phyloP scores from a whole-genome alignment of 2,329 filamentous ascomycete species.

The Metarhizium anisopliae region DNA sequence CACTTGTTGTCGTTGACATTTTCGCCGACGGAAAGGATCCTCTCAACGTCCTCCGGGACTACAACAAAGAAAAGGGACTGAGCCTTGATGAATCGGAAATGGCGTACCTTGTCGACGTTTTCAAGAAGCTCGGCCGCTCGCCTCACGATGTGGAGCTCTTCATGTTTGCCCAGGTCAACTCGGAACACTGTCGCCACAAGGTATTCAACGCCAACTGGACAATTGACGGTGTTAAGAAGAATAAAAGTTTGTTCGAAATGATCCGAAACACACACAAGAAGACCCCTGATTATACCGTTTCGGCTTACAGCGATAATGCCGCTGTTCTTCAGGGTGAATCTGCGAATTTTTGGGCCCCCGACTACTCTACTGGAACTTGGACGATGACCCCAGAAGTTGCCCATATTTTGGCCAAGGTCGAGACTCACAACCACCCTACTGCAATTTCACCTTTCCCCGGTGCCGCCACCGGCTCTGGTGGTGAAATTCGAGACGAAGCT shows the following conservation, averaged over 20 bases:
- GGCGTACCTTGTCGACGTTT: conserved; percentile 74
- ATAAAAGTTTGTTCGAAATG: conserved; percentile 84
- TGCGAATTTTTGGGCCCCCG: conserved; percentile 67
- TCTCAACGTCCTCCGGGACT: conserved; percentile 64
- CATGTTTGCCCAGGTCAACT: conserved; percentile 99
- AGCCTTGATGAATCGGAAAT: conserved; percentile 85
- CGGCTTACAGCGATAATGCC: conserved; percentile 95
- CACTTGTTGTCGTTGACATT: conserved; percentile 69
- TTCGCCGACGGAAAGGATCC: conserved; percentile 57
- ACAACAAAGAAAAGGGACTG: conserved; percentile 76
- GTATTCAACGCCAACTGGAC: conserved; percentile 97
- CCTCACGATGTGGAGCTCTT: conserved; percentile 92
- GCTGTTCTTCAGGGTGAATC: conserved; percentile 56
- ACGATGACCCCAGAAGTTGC: conserved; percentile 76
- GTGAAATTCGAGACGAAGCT: conserved; percentile 92
- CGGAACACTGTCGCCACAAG: conserved; percentile 80
- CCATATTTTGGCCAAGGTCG: conserved; percentile 86
- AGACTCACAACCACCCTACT: conserved; percentile 96
- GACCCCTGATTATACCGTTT: conserved; percentile 75
- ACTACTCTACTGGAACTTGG: conserved; percentile 81
- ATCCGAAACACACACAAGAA: conserved; percentile 90
- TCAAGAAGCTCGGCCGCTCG: conserved; percentile 38
- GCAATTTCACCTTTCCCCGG: conserved; percentile 90
- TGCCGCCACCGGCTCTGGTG: conserved; percentile 89
- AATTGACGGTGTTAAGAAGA: conserved; percentile 76